phyloP scores from a whole-genome alignment of 2,329 filamentous ascomycete genomes.

The Talaromyces sp. region DNA sequence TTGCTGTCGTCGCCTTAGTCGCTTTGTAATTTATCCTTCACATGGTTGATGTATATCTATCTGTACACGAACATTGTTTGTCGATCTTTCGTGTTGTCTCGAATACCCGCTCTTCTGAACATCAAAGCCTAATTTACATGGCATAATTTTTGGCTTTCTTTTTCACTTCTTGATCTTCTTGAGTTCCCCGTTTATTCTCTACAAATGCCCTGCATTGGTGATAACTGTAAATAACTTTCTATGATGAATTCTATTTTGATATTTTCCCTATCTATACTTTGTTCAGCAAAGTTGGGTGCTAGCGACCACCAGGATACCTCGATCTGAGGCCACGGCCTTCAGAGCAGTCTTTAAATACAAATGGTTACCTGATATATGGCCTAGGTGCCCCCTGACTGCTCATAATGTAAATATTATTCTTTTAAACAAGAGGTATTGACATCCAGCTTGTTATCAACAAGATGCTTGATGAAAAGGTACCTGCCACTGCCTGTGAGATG shows the following conservation, averaged over 20 bases:
- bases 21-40: constrained; percentile 24
- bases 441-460: background rate
- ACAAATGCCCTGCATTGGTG: background rate
- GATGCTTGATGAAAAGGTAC: background rate
- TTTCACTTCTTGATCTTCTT: background rate
- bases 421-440: too few species aligned
- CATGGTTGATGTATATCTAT: background rate
- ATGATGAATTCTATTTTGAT: background rate
- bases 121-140: background rate
- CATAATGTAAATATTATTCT: too few species aligned
- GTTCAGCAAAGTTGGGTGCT: background rate
- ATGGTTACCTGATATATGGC: too few species aligned
- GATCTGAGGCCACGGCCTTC: too few species aligned
- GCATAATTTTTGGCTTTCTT: constrained; percentile 2
- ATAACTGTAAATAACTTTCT: background rate
- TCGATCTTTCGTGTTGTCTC: constrained; percentile 4
- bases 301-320: too few species aligned
- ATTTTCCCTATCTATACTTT: background rate
- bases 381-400: too few species aligned
- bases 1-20: constrained; percentile 43
- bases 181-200: background rate
- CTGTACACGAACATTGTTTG: background rate
- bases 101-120: background rate
- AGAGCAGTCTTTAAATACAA: too few species aligned
- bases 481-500: background rate